Conservation (phyloP, 176 grass and related monocot species). For the Oryza australiensis region DNA sequence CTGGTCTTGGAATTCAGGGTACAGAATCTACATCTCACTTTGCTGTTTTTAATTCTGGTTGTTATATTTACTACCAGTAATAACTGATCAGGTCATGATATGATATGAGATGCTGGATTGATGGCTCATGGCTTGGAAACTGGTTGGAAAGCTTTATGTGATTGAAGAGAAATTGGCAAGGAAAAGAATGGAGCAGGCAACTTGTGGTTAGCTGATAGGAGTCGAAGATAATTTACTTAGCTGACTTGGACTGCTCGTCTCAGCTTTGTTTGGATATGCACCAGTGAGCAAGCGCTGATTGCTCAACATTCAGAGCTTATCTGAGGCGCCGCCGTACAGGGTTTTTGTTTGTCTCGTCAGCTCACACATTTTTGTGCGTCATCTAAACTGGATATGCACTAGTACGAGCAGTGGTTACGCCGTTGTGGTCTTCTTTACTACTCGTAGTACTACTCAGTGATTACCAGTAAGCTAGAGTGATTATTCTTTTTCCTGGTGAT, state of each 20-base stretch:
- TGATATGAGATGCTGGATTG: neutral
- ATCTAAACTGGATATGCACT: slow-evolving; percentile 23
- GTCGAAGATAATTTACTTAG: neutral
- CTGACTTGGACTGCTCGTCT: neutral
- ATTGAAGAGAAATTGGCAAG: neutral
- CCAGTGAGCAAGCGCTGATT: neutral
- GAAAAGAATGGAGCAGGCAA: neutral
- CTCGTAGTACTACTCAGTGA: neutral
- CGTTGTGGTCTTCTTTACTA: neutral
- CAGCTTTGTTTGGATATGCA: slow-evolving; percentile 9
- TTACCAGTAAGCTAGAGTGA: neutral
- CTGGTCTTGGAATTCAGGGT: neutral
- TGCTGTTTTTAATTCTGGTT: slow-evolving; percentile 5
- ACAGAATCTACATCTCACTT: neutral
- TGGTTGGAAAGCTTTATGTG: neutral
- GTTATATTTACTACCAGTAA: neutral
- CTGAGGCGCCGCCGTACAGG: neutral
- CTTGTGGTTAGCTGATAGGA: neutral
- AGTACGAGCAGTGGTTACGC: neutral
- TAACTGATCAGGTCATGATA: neutral
- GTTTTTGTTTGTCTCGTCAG: slow-evolving; percentile 23
- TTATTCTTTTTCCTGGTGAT: neutral
- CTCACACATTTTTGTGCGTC: neutral
- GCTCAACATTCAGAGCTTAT: slow-evolving; percentile 18
- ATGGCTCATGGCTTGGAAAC: neutral